Percentiles rank a stretch among this genome's conserved stretches.
Conservation (phyloP, 257 asterid genomes). For the Paraleonurus japonicus region DNA sequence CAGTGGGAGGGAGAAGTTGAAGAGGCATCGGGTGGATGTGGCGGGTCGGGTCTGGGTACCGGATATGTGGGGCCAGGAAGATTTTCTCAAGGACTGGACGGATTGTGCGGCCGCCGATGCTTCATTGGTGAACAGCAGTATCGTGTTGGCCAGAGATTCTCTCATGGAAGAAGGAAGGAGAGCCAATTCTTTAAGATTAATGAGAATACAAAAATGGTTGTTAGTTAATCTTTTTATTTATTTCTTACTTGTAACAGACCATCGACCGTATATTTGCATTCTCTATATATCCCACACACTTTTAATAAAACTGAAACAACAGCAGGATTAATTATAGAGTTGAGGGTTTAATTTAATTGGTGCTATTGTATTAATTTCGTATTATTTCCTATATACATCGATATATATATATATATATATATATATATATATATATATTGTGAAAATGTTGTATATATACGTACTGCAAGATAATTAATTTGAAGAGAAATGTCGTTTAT, state of each 20-base stretch:
- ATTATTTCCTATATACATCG: too few species aligned
- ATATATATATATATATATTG: too few species aligned
- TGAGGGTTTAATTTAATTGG: too few species aligned
- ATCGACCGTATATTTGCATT: too few species aligned
- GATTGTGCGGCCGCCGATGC: conserved; percentile 75
- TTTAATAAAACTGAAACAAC: neutral
- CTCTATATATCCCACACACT: neutral
- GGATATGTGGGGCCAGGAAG: conserved; percentile 88
- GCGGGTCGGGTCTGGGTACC: conserved; percentile 94
- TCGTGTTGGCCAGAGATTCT: conserved; percentile 69
- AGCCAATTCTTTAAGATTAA: conserved; percentile 26
- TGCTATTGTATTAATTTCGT: too few species aligned
- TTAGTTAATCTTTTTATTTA: neutral
- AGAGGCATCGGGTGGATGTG: conserved; percentile 73
- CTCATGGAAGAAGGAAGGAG: conserved; percentile 53
- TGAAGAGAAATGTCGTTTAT: too few species aligned
- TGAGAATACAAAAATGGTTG: conserved; percentile 43
- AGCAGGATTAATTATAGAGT: neutral
- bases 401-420: too few species aligned
- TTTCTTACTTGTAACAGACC: neutral
- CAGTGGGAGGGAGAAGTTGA: conserved; percentile 76
- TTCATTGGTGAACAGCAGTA: conserved; percentile 40
- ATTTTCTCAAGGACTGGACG: conserved; percentile 68
- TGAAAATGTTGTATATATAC: too few species aligned
- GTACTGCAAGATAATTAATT: too few species aligned